Evolutionary conservation across 2,329 filamentous ascomycete genomes (phyloP).

Genomic region (Sphaerulina musiva): DNA sequence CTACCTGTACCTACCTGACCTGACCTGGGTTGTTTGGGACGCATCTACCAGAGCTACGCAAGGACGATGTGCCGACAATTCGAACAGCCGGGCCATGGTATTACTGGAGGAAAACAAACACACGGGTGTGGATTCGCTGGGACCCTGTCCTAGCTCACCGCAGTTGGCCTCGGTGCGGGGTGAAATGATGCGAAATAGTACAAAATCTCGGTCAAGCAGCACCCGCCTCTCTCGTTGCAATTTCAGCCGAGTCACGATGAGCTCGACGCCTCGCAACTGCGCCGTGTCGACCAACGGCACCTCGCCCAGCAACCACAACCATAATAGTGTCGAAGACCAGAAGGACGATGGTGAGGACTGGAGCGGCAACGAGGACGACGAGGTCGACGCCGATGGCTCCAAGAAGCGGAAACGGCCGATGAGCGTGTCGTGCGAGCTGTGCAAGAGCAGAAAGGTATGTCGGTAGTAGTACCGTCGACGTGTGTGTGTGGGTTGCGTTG

Average conservation of each 20-base stretch:
- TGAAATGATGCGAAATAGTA: not conserved
- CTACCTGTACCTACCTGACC: not conserved
- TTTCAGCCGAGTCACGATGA: slow-evolving; percentile 13
- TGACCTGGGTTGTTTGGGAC: not conserved
- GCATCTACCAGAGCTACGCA: slow-evolving; percentile 2
- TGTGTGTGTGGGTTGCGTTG: no score
- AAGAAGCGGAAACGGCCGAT: slow-evolving; percentile 45
- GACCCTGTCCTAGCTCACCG: slow-evolving; percentile 7
- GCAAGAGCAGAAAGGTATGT: slow-evolving; percentile 70
- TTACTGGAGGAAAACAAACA: not conserved
- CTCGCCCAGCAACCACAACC: slow-evolving; percentile 12
- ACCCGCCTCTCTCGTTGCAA: slow-evolving; percentile 14
- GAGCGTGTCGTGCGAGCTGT: slow-evolving; percentile 59
- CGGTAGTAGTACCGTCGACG: not conserved
- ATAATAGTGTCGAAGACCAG: slow-evolving; percentile 17
- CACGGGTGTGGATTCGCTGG: slow-evolving; percentile 9
- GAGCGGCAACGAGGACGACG: slow-evolving; percentile 35
- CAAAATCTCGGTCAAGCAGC: slow-evolving; percentile 14
- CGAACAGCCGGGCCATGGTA: not conserved
- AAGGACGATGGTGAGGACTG: slow-evolving; percentile 28
- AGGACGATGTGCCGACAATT: slow-evolving; percentile 10
- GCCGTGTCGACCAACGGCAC: slow-evolving; percentile 19
- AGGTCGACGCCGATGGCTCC: slow-evolving; percentile 31
- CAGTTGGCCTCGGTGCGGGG: slow-evolving; percentile 1
- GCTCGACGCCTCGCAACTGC: slow-evolving; percentile 10